Evolutionary conservation across 352 stramenopile species (phyloP).

Genomic region (Peronospora destructor): DNA sequence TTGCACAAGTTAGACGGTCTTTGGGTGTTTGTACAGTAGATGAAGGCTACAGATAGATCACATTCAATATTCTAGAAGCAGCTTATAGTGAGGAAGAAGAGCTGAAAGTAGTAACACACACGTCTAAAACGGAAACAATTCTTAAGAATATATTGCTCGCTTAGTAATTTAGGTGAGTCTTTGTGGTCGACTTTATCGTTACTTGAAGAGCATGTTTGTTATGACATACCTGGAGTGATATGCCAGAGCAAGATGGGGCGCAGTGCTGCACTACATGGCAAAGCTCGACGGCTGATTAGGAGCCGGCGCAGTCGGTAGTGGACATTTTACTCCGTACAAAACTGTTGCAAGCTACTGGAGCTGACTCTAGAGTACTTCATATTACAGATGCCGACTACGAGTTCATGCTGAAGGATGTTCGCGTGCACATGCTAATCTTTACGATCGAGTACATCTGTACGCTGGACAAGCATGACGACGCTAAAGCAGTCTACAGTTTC

Average conservation of each 20-base stretch:
- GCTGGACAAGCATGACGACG: slow-evolving; percentile 31
- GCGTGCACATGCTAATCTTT: slow-evolving; percentile 86
- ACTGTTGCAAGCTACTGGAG: slow-evolving; percentile 55
- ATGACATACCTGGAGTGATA: slow-evolving; percentile 35
- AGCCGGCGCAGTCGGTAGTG: slow-evolving; percentile 55
- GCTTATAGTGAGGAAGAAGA: too few relatives aligned
- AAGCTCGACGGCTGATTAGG: slow-evolving; percentile 57
- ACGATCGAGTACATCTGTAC: slow-evolving; percentile 83
- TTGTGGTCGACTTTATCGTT: slow-evolving; percentile 40
- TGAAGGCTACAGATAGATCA: slow-evolving; percentile 36
- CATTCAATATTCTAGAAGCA: slow-evolving; percentile 50
- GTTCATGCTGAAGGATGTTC: slow-evolving; percentile 89
- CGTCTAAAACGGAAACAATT: not conserved
- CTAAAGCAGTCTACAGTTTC: slow-evolving; percentile 38
- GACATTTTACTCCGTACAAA: slow-evolving; percentile 67
- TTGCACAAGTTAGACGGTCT: slow-evolving; percentile 52
- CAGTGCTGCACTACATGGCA: slow-evolving; percentile 73
- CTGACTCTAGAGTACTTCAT: slow-evolving; percentile 58
- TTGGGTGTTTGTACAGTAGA: slow-evolving; percentile 51
- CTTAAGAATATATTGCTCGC: slow-evolving; percentile 11
- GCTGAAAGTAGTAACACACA: not conserved
- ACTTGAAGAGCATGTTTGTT: slow-evolving; percentile 40
- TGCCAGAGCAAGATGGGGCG: slow-evolving; percentile 44
- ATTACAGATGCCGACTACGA: slow-evolving; percentile 87
- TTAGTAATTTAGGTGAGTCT: slow-evolving; percentile 64